Evolutionary conservation across 352 stramenopile species (phyloP).

Genomic region (Halophytophthora polymorphica): DNA sequence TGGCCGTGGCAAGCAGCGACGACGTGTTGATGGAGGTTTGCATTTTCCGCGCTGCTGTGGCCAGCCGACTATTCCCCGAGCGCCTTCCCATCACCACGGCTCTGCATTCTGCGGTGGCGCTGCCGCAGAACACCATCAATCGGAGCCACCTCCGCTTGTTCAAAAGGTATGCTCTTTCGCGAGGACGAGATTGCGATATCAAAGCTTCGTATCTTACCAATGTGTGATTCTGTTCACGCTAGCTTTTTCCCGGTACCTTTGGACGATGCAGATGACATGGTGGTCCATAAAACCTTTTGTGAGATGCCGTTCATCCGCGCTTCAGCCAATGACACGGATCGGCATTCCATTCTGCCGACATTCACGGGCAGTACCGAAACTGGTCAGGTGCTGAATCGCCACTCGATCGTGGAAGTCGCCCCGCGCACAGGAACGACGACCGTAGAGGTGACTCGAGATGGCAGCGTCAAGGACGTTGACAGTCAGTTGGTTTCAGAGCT

Average conservation of each 20-base stretch:
- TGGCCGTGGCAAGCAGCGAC: slow-evolving; percentile 19
- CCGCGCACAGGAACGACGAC: slow-evolving; percentile 14
- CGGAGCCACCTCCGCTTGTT: slow-evolving; percentile 38
- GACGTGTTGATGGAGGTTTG: slow-evolving; percentile 28
- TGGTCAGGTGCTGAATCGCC: slow-evolving; percentile 35
- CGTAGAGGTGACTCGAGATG: slow-evolving; percentile 19
- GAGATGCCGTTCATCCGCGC: slow-evolving; percentile 25
- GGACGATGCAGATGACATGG: neutral
- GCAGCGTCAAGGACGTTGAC: slow-evolving; percentile 13
- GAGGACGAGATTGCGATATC: neutral
- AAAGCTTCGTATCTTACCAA: slow-evolving; percentile 8
- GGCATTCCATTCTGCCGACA: slow-evolving; percentile 7
- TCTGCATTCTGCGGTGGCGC: slow-evolving; percentile 24
- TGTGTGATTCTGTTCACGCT: neutral
- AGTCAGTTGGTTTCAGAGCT: slow-evolving; percentile 27
- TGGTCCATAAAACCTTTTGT: slow-evolving; percentile 11
- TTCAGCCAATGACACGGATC: slow-evolving; percentile 4
- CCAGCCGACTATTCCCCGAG: slow-evolving; percentile 36
- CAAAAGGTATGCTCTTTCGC: slow-evolving; percentile 30
- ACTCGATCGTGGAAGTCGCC: slow-evolving; percentile 38
- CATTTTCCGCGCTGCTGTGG: slow-evolving; percentile 48
- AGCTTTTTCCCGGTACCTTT: slow-evolving; percentile 29
- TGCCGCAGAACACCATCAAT: slow-evolving; percentile 14
- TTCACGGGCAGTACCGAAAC: slow-evolving; percentile 22
- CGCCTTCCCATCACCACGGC: slow-evolving; percentile 18